Conservation (phyloP, 129 eudicot species). For the sunflower (Helianthus annuus) region HanXRQr2.0-SUNRISE NC_035433.2:122130849-122131348, state of each 20-base stretch:
- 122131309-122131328: neutral
- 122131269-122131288: slow-evolving; percentile 62
- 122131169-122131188: slow-evolving; percentile 1
- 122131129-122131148: slow-evolving; percentile 16
- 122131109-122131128: slow-evolving; percentile 92
- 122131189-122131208: neutral
- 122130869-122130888: slow-evolving; percentile 93
- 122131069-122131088: slow-evolving; percentile 70
- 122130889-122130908: slow-evolving; percentile 68
- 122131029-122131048: slow-evolving; percentile 88
- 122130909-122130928: neutral
- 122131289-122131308: neutral
- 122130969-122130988: neutral
- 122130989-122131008: slow-evolving; percentile 44
- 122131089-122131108: slow-evolving; percentile 87
- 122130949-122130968: neutral
- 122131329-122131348: neutral
- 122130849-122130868: slow-evolving; percentile 84
- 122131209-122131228: slow-evolving; percentile 77
- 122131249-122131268: slow-evolving; percentile 81
- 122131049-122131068: slow-evolving; percentile 91
- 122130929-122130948: neutral
- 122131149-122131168: slow-evolving; percentile 7
- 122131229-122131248: slow-evolving; percentile 92
- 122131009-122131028: slow-evolving; percentile 77